Conservation (phyloP, 2,329 filamentous ascomycete species). For the Arachnomyces sp. region DNA sequence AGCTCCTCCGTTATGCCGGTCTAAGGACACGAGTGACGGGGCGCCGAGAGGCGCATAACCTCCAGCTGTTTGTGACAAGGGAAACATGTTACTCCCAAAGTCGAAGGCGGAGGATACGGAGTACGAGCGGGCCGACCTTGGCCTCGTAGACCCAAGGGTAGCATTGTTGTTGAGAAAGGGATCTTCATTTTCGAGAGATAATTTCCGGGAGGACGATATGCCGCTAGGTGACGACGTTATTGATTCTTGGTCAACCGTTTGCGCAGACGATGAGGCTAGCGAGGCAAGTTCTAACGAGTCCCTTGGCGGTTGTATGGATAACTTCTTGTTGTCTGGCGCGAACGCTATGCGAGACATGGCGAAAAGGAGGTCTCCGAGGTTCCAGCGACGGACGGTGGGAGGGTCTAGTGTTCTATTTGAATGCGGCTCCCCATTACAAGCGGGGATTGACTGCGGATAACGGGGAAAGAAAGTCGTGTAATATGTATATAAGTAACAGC, state of each 20-base stretch:
- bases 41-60: constrained; percentile 82
- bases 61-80: constrained; percentile 71
- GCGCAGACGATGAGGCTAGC: constrained; percentile 72
- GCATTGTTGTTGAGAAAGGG: constrained; percentile 54
- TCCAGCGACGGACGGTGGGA: not conserved
- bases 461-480: too few relatives aligned
- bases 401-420: too few relatives aligned
- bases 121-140: constrained; percentile 60
- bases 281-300: constrained; percentile 96
- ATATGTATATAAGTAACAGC: not conserved
- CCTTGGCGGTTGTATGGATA: constrained; percentile 45
- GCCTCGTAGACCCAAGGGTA: constrained; percentile 36
- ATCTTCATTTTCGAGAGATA: constrained; percentile 82
- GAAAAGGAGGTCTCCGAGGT: not conserved
- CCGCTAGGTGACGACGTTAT: constrained; percentile 70
- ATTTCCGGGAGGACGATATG: constrained; percentile 80
- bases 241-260: constrained; percentile 55
- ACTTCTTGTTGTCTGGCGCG: constrained; percentile 22
- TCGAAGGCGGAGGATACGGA: constrained; percentile 92
- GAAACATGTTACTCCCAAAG: constrained; percentile 87
- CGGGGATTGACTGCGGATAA: too few relatives aligned
- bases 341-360: constrained; percentile 28
- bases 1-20: constrained; percentile 51
- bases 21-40: constrained; percentile 50
- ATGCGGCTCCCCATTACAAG: too few relatives aligned